Conservation (phyloP, 441 rosid species). For the Biscutella laevigata region DNA sequence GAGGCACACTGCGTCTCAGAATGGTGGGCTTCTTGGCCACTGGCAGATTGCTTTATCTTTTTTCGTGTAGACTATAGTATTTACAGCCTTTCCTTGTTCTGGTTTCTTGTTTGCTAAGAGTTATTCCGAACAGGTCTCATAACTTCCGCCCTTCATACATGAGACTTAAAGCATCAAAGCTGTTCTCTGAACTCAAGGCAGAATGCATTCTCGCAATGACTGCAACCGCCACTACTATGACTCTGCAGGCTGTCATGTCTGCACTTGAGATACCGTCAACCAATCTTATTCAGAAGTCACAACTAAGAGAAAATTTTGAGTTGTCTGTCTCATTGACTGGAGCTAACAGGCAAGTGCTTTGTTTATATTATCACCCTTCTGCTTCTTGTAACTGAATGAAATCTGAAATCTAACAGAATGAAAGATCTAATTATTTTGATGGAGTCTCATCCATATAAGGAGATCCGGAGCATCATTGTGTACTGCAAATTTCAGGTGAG, state of each 20-base stretch:
- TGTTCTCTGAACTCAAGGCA: constrained; percentile 48
- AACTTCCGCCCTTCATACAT: constrained; percentile 94
- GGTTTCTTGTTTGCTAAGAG: constrained; percentile 3
- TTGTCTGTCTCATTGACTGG: constrained; percentile 65
- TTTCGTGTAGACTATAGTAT: constrained; percentile 5
- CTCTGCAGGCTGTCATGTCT: constrained; percentile 76
- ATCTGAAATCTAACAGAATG: constrained; percentile 41
- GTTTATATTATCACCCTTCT: background rate
- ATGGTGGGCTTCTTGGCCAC: constrained; percentile 47
- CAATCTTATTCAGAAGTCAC: constrained; percentile 64
- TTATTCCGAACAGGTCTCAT: constrained; percentile 59
- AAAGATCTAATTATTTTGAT: constrained; percentile 68
- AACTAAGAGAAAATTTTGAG: constrained; percentile 62
- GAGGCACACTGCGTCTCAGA: constrained; percentile 97
- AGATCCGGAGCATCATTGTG: constrained; percentile 67
- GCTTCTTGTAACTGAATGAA: constrained; percentile 14
- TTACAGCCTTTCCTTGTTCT: background rate
- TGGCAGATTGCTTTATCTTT: constrained; percentile 1
- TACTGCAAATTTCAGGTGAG: constrained; percentile 96
- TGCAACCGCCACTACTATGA: constrained; percentile 75
- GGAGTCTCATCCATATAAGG: constrained; percentile 52
- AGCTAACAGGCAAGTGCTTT: constrained; percentile 51
- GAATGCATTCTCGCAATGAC: constrained; percentile 91
- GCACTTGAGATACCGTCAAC: constrained; percentile 75
- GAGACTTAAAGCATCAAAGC: constrained; percentile 83